phyloP scores from a whole-genome alignment of 1,284 basidiomycete species.

The Cryptococcus neoformans region DNA sequence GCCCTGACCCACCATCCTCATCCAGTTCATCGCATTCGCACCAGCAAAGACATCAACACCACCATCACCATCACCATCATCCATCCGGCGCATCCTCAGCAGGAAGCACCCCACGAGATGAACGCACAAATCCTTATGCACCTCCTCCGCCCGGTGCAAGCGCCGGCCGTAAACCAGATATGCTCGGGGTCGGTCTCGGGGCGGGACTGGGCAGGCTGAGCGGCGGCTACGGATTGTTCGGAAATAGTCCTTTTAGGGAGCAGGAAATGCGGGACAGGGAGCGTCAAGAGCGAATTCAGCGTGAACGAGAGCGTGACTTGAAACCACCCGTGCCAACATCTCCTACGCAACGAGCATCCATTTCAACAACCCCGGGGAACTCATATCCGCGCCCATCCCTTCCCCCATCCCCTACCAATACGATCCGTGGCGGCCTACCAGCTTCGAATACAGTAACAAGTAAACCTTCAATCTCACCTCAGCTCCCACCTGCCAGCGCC shows the following conservation, averaged over 20 bases:
- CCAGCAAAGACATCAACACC: not conserved
- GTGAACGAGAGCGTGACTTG: conserved; percentile 13
- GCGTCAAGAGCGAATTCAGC: conserved; percentile 6
- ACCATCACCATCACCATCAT: not conserved
- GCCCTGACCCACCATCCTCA: too few relatives aligned
- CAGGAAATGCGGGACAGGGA: conserved; percentile 14
- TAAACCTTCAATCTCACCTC: conserved; percentile 22
- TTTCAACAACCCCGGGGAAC: conserved; percentile 5
- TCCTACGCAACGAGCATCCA: conserved; percentile 3
- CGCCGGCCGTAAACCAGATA: conserved; percentile 4
- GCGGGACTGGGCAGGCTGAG: conserved; percentile 7
- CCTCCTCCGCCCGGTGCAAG: not conserved
- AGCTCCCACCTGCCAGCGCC: conserved; percentile 10
- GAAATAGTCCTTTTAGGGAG: conserved; percentile 8
- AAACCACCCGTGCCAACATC: conserved; percentile 6
- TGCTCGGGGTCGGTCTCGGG: conserved; percentile 1
- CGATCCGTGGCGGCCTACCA: conserved; percentile 6
- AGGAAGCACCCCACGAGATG: conserved; percentile 7
- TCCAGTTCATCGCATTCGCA: too few relatives aligned
- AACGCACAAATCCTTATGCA: conserved; percentile 11
- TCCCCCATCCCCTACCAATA: conserved; percentile 20
- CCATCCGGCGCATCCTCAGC: conserved; percentile 2
- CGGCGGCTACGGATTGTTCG: conserved; percentile 15
- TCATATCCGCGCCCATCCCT: conserved; percentile 19
- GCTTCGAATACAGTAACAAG: conserved; percentile 1